phyloP scores from a whole-genome alignment of 2,329 filamentous ascomycete genomes.

The Nothophaeocryptopus gaeumannii region DNA sequence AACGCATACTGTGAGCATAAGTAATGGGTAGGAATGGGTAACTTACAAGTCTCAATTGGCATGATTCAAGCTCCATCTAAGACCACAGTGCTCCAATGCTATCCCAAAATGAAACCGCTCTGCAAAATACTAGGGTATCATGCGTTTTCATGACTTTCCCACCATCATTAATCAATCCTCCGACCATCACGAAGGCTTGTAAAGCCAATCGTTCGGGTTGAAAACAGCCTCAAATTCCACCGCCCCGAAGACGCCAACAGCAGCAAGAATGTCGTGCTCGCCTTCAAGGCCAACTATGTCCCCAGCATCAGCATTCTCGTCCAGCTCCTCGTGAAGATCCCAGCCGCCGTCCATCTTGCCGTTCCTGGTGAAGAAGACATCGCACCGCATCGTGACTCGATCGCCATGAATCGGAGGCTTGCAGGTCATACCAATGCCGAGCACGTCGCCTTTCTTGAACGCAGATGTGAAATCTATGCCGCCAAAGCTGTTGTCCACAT shows the following conservation, averaged over 20 bases:
- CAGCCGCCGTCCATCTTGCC: constrained; percentile 61
- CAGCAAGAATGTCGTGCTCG: constrained; percentile 65
- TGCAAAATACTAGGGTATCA: too few species aligned
- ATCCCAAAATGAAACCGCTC: too few species aligned
- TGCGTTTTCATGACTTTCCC: too few species aligned
- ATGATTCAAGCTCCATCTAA: too few species aligned
- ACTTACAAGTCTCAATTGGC: too few species aligned
- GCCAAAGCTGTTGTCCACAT: constrained; percentile 71
- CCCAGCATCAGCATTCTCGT: constrained; percentile 59
- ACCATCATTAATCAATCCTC: too few species aligned
- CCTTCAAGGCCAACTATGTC: constrained; percentile 61
- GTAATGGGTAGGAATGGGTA: too few species aligned
- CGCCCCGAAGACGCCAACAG: constrained; percentile 68
- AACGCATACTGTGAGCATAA: too few species aligned
- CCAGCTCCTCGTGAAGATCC: constrained; percentile 73
- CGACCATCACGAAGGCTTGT: constrained; percentile 9
- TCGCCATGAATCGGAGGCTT: constrained; percentile 24
- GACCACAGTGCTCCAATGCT: too few species aligned
- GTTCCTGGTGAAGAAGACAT: constrained; percentile 69
- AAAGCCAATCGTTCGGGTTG: constrained; percentile 33
- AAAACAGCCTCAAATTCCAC: constrained; percentile 62
- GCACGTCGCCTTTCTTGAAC: constrained; percentile 63
- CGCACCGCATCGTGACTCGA: constrained; percentile 44
- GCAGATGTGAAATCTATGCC: constrained; percentile 65
- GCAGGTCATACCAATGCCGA: constrained; percentile 71